Evolutionary conservation across 73 alveolate species (phyloP).

Genomic region (Symbiodinium pilosum): DNA sequence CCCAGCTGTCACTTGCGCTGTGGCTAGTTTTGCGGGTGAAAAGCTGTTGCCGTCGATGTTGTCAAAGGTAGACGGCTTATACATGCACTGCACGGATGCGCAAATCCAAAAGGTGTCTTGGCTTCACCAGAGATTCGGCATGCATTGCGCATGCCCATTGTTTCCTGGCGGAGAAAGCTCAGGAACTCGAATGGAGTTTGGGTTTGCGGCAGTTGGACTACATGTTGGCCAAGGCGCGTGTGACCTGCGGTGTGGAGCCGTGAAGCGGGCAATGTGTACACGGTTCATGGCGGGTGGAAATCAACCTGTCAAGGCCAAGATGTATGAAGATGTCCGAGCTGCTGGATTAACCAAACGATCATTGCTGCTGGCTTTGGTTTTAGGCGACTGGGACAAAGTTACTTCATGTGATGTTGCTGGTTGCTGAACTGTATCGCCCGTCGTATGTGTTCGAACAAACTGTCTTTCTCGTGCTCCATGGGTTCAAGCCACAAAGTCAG

Average conservation of each 20-base stretch:
- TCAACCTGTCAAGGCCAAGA: constrained; percentile 14
- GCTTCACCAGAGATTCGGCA: no score
- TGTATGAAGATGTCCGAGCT: neutral
- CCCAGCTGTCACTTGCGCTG: no score
- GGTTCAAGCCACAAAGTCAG: no score
- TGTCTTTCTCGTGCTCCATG: no score
- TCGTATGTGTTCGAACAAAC: no score
- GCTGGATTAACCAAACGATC: constrained; percentile 68
- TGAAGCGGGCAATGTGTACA: no score
- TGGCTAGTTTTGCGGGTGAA: no score
- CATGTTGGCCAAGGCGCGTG: neutral
- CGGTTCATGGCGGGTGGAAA: neutral
- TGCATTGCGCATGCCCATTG: no score
- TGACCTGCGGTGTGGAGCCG: no score
- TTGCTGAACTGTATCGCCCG: no score
- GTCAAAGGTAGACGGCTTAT: neutral
- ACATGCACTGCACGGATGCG: neutral
- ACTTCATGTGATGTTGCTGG: no score
- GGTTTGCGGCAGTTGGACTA: neutral
- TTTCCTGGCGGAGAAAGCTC: neutral
- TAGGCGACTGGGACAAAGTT: neutral
- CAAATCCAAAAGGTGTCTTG: neutral
- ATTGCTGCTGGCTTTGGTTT: constrained; percentile 44
- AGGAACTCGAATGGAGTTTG: neutral
- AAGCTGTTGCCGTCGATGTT: no score